Evolutionary conservation across 1,284 basidiomycete species (phyloP), one percentile per base, ranked within the genome.

Genomic region (Salmacisia buchloeana): DNA sequence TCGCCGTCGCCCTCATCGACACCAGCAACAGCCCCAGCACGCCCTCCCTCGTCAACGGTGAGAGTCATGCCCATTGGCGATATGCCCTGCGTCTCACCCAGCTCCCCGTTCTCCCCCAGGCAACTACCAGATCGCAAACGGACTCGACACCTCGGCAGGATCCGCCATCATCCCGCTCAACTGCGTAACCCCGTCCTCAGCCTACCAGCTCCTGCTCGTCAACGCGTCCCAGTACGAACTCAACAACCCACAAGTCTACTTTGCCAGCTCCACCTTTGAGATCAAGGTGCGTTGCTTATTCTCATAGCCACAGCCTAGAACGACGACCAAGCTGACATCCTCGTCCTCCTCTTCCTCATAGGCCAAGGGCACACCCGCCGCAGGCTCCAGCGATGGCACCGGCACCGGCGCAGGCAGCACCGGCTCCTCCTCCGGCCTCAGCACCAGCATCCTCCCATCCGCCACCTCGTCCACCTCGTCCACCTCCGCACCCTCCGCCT

Each of bases 61-160:
- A 6, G 46, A n/a, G 10, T 18, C 10, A 46, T 23, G 45, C 45
- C 10, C 10, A 46, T 18, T 10, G 45, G 10, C 18, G 18, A 38
- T 21, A 12, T 38, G 13, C 34, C 12, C 31, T 57, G 9, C 54
- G 36, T 34, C 31, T 57, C 23, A 9, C 29, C 23, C 45, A 6
- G 7, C 45, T n/a, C 5, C 35, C 29, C 45, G 45, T 25, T 46
- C 23, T 18, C 36, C 10, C 36, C 6, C 46, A 49, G 46, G 58
- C 58, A 59, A 38, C 23, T 52, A 60, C 58, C 63, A 61, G 36
- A 56, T 64, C 25, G 63, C 59, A n/a, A 64, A 64, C 35, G 25
- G 33, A 9, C 59, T 64, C 39, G 21, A 36, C 27, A 56, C 63
- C 21, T 33, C 54, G 6, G 43, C 29, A 2, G 59, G 63, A 21